Evolutionary conservation across 352 stramenopile genomes (phyloP), one percentile per base, ranked within the genome.

Genomic region (Achlya hypogyna): DNA sequence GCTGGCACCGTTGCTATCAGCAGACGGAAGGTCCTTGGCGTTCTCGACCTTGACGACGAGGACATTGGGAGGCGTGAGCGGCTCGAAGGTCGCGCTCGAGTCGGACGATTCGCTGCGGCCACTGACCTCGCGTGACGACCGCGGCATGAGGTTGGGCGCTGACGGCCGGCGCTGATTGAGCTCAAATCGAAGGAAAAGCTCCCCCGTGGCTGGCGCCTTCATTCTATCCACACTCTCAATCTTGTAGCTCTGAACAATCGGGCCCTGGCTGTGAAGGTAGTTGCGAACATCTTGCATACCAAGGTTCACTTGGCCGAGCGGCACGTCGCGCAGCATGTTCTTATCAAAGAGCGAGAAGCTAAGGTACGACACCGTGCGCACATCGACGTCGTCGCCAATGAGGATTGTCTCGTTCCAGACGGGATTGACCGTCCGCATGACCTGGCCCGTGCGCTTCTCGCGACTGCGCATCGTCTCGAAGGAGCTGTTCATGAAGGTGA

Each of bases 401-500:
- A 87, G 51, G 43, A 89, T 88, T 42, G 69, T 73, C 63, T 89
- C 78, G 67, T 86, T 56, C 83, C 83, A 92, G 18, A 74, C 40
- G 20, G 83, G 83, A 9, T 69, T 66, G 3, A 92, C 62, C 62
- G 81, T 87, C 65, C 88, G 88, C 74, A 87, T 87, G 22, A 79
- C 56, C 23, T 82, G 74, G 27, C 79, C 77, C 35, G 83, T 92
- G 70, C 87, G 86, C 64, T 79, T 89, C 18, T 64, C 59, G 14
- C 70, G 79, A 0, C 75, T 78, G 16, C 49, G 43, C 29, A 67
- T 58, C 0, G 59, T 1, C 23, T 67, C 60, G 42, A 73, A 78
- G 42, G 78, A 81, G n/a, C 79, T 85, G 59, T 88, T 77, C 27
- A 89, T 71, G 63, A 92, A 71, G 67, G 72, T 87, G 69, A 92